A percentile compares a stretch with the other conserved stretches of the same genome.
Conservation (phyloP, 176 grass and related monocot genomes). For the Ampelocalamus luodianensis region DNA sequence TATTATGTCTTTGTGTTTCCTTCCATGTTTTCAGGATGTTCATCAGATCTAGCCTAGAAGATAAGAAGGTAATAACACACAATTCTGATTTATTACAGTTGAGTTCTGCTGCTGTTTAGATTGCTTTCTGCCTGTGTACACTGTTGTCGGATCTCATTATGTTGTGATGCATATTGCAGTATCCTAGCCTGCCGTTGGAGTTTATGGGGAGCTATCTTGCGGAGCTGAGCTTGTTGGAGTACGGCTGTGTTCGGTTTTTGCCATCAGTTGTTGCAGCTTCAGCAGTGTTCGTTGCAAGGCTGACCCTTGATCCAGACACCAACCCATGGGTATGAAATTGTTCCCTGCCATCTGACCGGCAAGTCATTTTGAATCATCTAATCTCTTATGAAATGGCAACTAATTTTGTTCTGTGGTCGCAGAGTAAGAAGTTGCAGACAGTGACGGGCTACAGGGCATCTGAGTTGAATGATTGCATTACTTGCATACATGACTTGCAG, state of each 20-base stretch:
- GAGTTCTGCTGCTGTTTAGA: not conserved
- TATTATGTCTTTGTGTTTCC: not conserved
- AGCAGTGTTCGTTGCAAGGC: constrained; percentile 69
- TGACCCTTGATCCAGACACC: constrained; percentile 67
- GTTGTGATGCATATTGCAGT: constrained; percentile 46
- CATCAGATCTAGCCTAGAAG: constrained; percentile 67
- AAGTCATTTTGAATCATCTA: not conserved
- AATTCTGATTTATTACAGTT: not conserved
- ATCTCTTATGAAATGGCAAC: not conserved
- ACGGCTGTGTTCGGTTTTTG: constrained; percentile 68
- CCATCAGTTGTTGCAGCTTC: constrained; percentile 85
- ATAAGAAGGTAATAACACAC: constrained; percentile 51
- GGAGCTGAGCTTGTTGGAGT: constrained; percentile 87
- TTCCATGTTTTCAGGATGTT: constrained; percentile 59
- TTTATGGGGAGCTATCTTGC: constrained; percentile 73
- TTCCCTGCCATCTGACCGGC: not conserved
- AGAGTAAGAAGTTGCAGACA: constrained; percentile 73
- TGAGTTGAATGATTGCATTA: constrained; percentile 76
- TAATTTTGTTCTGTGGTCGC: constrained; percentile 39
- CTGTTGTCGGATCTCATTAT: constrained; percentile 20
- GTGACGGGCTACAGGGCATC: constrained; percentile 63
- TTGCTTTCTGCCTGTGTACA: constrained; percentile 1
- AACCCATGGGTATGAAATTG: constrained; percentile 74
- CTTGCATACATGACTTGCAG: constrained; percentile 70
- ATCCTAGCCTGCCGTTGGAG: constrained; percentile 52